Evolutionary conservation across 2,329 filamentous ascomycete genomes (phyloP).

Genomic region (Orbilia brochopaga): DNA sequence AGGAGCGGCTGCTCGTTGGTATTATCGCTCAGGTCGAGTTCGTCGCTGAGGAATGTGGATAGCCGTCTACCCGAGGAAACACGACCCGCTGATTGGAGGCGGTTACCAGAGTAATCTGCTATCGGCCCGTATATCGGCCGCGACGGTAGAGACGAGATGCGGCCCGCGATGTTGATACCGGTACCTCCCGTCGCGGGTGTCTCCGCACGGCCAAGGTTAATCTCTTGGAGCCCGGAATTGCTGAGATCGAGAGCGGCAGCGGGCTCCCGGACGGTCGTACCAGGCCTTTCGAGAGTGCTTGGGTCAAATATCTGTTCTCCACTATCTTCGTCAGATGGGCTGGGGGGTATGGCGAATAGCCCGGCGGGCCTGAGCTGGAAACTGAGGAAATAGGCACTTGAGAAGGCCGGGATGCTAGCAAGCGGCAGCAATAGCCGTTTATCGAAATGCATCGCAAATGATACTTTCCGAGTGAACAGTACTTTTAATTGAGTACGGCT

Average conservation of each 20-base stretch:
- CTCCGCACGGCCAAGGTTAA: not conserved
- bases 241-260: not conserved
- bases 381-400: slow-evolving; percentile 11
- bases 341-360: not conserved
- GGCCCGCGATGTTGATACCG: slow-evolving; percentile 21
- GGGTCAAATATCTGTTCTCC: not conserved
- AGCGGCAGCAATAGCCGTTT: not conserved
- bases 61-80: not conserved
- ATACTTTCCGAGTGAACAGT: not conserved
- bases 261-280: not conserved
- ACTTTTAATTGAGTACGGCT: not conserved
- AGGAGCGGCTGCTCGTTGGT: not conserved
- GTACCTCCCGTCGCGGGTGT: not conserved
- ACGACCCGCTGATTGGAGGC: not conserved
- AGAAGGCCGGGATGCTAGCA: not conserved
- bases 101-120: slow-evolving; percentile 22
- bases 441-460: slow-evolving; percentile 11
- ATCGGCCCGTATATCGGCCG: slow-evolving; percentile 21
- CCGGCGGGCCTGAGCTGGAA: slow-evolving; percentile 5
- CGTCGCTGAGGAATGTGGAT: slow-evolving; percentile 21
- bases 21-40: not conserved
- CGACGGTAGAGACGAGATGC: slow-evolving; percentile 12
- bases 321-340: not conserved
- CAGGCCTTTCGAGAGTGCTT: not conserved
- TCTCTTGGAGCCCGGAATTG: not conserved